Conservation (phyloP, 345 rosid genomes). For the Draba incana region DNA sequence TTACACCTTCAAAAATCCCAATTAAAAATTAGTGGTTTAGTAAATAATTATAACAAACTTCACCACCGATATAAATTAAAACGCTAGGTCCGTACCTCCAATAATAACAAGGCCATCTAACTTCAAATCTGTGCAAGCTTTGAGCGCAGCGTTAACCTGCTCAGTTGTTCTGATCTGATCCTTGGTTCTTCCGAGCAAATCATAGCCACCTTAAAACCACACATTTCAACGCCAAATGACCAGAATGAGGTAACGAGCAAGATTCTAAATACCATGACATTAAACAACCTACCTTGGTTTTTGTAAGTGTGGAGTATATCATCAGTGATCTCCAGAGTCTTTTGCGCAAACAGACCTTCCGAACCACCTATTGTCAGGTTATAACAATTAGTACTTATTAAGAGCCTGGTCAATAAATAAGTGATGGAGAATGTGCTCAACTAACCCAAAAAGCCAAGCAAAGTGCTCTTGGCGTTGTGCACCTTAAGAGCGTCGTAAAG, state of each 20-base stretch:
- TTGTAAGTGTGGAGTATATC: conserved; percentile 81
- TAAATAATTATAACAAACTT: conserved; percentile 14
- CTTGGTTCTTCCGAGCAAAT: conserved; percentile 91
- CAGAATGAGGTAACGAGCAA: conserved; percentile 24
- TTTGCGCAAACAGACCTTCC: conserved; percentile 94
- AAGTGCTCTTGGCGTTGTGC: conserved; percentile 71
- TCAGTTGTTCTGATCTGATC: conserved; percentile 97
- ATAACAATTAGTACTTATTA: neutral
- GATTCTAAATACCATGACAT: conserved; percentile 21
- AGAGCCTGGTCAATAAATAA: neutral
- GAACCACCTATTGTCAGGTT: conserved; percentile 73
- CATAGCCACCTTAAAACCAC: conserved; percentile 78
- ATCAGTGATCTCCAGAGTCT: conserved; percentile 84
- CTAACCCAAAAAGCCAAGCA: conserved; percentile 91
- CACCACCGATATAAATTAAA: neutral
- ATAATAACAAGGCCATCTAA: conserved; percentile 94
- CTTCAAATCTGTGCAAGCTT: conserved; percentile 81
- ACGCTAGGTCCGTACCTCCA: conserved; percentile 65
- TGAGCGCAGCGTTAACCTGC: conserved; percentile 87
- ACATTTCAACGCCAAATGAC: conserved; percentile 21
- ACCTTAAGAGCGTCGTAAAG: conserved; percentile 76
- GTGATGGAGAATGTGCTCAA: neutral
- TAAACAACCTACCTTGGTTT: conserved; percentile 75
- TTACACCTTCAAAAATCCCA: conserved; percentile 65
- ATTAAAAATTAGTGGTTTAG: conserved; percentile 15